phyloP scores from a whole-genome alignment of 2,329 filamentous ascomycete species.

The Onygenales sp. region DNA sequence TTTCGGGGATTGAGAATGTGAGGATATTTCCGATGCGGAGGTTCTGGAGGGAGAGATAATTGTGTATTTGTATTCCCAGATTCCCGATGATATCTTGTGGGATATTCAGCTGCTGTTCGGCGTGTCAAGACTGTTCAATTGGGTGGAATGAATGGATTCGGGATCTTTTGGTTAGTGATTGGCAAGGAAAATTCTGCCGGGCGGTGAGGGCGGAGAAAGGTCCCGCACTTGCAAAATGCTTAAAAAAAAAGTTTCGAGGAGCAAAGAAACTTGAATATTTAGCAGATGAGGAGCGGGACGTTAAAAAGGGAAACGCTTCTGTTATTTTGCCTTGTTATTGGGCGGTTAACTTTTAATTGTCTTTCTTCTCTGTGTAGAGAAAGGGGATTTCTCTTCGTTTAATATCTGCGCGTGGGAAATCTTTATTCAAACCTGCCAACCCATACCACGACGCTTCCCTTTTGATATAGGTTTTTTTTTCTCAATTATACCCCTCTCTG shows the following conservation, averaged over 20 bases:
- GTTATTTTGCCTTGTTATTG: background rate
- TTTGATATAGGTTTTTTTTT: background rate
- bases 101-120: too few relatives aligned
- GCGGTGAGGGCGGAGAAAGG: conserved; percentile 13
- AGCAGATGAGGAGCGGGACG: background rate
- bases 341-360: background rate
- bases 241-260: conserved; percentile 1
- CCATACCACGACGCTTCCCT: background rate
- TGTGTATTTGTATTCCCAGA: too few relatives aligned
- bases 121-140: too few relatives aligned
- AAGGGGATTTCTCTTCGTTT: background rate
- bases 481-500: background rate
- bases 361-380: background rate
- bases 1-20: background rate
- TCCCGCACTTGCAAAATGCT: conserved; percentile 1
- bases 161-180: too few relatives aligned
- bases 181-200: conserved; percentile 20
- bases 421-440: background rate
- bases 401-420: background rate
- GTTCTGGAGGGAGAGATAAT: too few relatives aligned
- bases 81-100: too few relatives aligned
- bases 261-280: background rate
- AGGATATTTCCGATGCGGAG: too few relatives aligned
- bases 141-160: too few relatives aligned
- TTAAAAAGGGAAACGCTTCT: background rate